phyloP scores from a whole-genome alignment of 768 basidiomycete genomes.

The Amanita inopinata region DNA sequence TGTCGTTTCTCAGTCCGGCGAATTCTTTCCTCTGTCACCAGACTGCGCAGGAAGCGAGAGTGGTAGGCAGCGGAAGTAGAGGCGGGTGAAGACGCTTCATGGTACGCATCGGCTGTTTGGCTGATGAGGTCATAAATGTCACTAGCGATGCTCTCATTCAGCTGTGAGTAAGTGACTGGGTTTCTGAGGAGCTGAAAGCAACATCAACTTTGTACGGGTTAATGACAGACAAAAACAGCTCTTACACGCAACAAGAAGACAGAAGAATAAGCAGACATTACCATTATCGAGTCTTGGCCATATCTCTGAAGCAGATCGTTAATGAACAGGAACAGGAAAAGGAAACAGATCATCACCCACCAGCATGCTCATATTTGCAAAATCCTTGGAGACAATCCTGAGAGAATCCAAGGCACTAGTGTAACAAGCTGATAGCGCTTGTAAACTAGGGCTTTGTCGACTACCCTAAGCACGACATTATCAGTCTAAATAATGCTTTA shows the following conservation, averaged over 20 bases:
- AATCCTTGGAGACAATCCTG: conserved; percentile 63
- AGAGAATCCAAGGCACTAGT: conserved; percentile 65
- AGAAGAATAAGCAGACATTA: conserved; percentile 83
- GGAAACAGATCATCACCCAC: conserved; percentile 28
- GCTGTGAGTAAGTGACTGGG: conserved; percentile 43
- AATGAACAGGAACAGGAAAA: conserved; percentile 6
- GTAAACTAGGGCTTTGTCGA: conserved; percentile 49
- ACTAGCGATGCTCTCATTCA: conserved; percentile 49
- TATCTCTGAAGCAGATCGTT: conserved; percentile 46
- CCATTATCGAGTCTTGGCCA: conserved; percentile 73
- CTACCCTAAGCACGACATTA: conserved; percentile 31
- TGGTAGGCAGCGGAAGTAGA: conserved; percentile 67
- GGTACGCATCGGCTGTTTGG: conserved; percentile 70
- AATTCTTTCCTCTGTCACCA: conserved; percentile 59
- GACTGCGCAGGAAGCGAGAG: conserved; percentile 65
- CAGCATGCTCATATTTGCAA: conserved; percentile 64
- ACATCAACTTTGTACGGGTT: conserved; percentile 1
- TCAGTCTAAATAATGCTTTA: conserved; percentile 4
- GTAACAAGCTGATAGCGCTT: conserved; percentile 64
- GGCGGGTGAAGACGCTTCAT: conserved; percentile 58
- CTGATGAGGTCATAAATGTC: conserved; percentile 60
- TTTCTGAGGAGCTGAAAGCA: conserved; percentile 55
- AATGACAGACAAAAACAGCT: conserved; percentile 4
- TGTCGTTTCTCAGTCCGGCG: no score
- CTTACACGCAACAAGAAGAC: conserved; percentile 68